Conservation (phyloP, 2,329 filamentous ascomycete species). For the Trichoderma polysporum region DNA sequence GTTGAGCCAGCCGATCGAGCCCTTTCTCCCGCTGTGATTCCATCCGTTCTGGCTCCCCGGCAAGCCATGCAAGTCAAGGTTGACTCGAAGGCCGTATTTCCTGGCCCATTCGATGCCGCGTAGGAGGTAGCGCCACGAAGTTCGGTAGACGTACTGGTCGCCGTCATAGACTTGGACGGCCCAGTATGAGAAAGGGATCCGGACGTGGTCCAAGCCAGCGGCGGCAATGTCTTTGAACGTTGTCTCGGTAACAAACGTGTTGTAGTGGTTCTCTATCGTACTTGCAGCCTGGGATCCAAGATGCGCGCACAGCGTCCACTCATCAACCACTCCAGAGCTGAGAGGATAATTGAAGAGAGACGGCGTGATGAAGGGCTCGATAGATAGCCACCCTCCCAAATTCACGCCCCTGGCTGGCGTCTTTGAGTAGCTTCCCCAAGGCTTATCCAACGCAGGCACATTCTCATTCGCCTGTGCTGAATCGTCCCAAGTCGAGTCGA, state of each 20-base stretch:
- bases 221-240: slow-evolving; percentile 81
- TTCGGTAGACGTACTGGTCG: slow-evolving; percentile 84
- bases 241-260: slow-evolving; percentile 79
- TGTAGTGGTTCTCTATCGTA: slow-evolving; percentile 87
- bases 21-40: slow-evolving; percentile 90
- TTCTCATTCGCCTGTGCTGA: slow-evolving; percentile 72
- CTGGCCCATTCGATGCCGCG: slow-evolving; percentile 91
- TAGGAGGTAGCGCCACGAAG: slow-evolving; percentile 90
- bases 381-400: slow-evolving; percentile 86
- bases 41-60: slow-evolving; percentile 96
- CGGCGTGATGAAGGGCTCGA: slow-evolving; percentile 95
- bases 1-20: slow-evolving; percentile 82
- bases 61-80: slow-evolving; percentile 87
- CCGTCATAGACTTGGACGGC: slow-evolving; percentile 79
- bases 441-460: slow-evolving; percentile 72
- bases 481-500: slow-evolving; percentile 85
- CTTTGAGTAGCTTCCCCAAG: slow-evolving; percentile 74
- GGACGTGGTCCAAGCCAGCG: slow-evolving; percentile 93
- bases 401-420: slow-evolving; percentile 87
- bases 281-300: slow-evolving; percentile 66
- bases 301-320: slow-evolving; percentile 74
- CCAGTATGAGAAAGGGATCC: slow-evolving; percentile 96
- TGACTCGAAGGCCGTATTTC: slow-evolving; percentile 87
- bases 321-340: slow-evolving; percentile 71
- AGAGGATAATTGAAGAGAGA: slow-evolving; percentile 77